These are phyloP conservation scores for Geotrichum cucujoidarum DNA, from an alignment of 1,139 yeast genomes.

Conservation along the genomic window DNA sequence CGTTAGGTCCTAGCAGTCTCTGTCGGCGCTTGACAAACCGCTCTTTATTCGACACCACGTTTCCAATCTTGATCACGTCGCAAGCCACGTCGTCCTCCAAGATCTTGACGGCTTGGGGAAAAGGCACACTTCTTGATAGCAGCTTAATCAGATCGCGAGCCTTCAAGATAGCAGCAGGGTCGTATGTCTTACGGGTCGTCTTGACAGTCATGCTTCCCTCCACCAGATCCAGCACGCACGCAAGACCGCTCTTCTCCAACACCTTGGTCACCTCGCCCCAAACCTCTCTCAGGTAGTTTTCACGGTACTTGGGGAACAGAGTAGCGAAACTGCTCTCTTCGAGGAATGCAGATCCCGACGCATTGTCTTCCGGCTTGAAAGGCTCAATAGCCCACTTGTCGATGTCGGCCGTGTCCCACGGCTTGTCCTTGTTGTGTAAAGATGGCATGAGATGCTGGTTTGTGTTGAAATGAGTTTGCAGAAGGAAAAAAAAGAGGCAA, in stretches of 20 bases:
- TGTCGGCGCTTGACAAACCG: constrained; percentile 94
- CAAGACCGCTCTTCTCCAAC: constrained; percentile 61
- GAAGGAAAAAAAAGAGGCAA: neutral
- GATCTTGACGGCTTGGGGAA: constrained; percentile 91
- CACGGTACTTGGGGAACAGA: constrained; percentile 93
- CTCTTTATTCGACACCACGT: constrained; percentile 82
- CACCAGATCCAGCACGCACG: constrained; percentile 80
- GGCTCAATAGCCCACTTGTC: constrained; percentile 92
- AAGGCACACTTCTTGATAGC: constrained; percentile 93
- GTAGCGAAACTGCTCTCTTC: constrained; percentile 96
- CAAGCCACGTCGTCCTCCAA: constrained; percentile 90
- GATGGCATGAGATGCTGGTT: constrained; percentile 60
- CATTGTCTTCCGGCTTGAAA: constrained; percentile 84
- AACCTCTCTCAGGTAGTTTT: constrained; percentile 75
- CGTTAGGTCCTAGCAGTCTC: constrained; percentile 93
- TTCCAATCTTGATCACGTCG: constrained; percentile 93
- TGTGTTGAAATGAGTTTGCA: neutral
- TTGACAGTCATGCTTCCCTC: constrained; percentile 97
- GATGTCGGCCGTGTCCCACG: constrained; percentile 95
- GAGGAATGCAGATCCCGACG: constrained; percentile 77
- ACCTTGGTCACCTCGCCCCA: constrained; percentile 92
- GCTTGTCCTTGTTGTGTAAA: constrained; percentile 88
- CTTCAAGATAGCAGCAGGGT: constrained; percentile 88
- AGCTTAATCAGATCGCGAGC: constrained; percentile 93
- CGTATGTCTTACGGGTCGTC: constrained; percentile 91